Conservation (phyloP, 139 green algal species). For the Tetratostichococcus sp. region DNA sequence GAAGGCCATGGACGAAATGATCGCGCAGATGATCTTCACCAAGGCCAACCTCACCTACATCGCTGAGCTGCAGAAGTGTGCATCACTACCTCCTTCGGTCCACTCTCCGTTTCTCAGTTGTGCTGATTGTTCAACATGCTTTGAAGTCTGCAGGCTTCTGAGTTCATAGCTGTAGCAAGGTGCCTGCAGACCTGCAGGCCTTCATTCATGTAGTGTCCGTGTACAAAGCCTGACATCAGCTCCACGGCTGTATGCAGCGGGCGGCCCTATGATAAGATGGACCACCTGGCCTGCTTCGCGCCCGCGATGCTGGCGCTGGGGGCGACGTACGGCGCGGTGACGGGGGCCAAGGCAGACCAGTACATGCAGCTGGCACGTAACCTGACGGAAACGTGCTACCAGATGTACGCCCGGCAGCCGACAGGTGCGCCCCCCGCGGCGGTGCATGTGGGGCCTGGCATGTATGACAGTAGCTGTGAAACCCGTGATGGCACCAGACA, state of each 20-base stretch:
- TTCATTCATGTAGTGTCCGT: too few species aligned
- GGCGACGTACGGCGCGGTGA: conserved; percentile 28
- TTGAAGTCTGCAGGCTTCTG: too few species aligned
- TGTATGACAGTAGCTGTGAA: too few species aligned
- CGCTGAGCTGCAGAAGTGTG: conserved; percentile 40
- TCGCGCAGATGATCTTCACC: conserved; percentile 36
- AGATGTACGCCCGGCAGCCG: conserved; percentile 50
- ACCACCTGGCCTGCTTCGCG: conserved; percentile 74
- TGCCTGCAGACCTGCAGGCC: too few species aligned
- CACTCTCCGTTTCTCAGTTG: too few species aligned
- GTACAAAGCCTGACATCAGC: too few species aligned
- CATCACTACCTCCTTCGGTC: neutral
- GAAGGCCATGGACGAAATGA: conserved; percentile 56
- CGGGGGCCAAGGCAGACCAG: conserved; percentile 22
- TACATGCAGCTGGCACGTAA: conserved; percentile 48
- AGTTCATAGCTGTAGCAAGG: too few species aligned
- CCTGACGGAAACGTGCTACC: conserved; percentile 46
- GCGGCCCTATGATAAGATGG: conserved; percentile 45
- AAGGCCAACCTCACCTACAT: conserved; percentile 37
- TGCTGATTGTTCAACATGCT: too few species aligned
- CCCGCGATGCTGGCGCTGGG: conserved; percentile 63
- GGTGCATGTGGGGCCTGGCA: too few species aligned
- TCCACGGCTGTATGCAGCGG: neutral
- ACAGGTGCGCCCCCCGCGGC: neutral
- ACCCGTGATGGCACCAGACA: too few species aligned